Evolutionary conservation across 345 rosid species (phyloP), one percentile per base, ranked within the genome.

Genomic region (Toxicodendron radicans): DNA sequence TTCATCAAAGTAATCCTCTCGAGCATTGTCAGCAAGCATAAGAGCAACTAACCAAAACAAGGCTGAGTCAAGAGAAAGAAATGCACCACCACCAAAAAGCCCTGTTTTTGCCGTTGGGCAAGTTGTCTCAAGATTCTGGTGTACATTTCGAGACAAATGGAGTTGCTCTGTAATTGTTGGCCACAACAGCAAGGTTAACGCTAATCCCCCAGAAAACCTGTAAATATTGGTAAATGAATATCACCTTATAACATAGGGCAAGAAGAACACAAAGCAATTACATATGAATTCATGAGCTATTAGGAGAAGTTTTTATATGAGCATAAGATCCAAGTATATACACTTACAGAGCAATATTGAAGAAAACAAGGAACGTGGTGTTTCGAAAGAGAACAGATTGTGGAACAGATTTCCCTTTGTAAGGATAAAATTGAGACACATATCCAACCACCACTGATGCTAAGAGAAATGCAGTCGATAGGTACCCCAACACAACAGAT

Each of bases 81-180:
- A 91, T 6, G 97, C 97, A 30, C 93, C 93, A 2, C 97, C 97
- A 46, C 96, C 97, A 4, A 93, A 84, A 60, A 91, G 81, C 59
- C 97, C 97, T 23, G 97, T 88, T 81, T 91, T 93, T 23, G 98
- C 98, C 0, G 98, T 91, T 32, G 88, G 92, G 85, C 97, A 93
- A 7, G n/a, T 74, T 11, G 87, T 79, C 51, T 79, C 66, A 9
- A 79, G 70, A 76, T 85, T 83, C 45, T 52, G 79, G 73, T 93
- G 92, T 17, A 93, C 87, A 21, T 87, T 91, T 58, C 84, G 82
- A 13, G 73, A 75, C 85, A 82, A 78, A 86, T 89, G 96, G 66
- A 91, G 82, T 9, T 89, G 92, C 83, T 89, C 97, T 24, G 88
- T 85, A 58, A 89, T 83, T 46, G 97, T 93, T 75, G 98, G 94